Conservation (phyloP, 2,329 filamentous ascomycete genomes). For the Hypoxylon sp. region DNA sequence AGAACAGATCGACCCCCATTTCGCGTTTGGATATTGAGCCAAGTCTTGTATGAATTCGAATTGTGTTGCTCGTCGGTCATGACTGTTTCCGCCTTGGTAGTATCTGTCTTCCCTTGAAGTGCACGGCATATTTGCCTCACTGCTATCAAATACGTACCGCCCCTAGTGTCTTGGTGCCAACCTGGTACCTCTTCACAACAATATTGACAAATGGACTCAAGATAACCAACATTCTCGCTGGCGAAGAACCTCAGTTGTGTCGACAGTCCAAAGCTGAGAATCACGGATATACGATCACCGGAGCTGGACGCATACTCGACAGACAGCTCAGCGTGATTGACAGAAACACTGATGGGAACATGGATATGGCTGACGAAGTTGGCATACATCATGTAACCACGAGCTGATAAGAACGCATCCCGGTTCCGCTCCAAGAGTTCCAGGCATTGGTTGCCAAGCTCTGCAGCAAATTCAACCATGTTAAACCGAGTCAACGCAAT, state of each 20-base stretch:
- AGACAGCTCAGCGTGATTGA: slow-evolving; percentile 73
- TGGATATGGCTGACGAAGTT: slow-evolving; percentile 79
- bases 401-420: slow-evolving; percentile 74
- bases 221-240: slow-evolving; percentile 75
- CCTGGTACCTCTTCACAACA: slow-evolving; percentile 80
- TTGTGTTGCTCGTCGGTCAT: slow-evolving; percentile 78
- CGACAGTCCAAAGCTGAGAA: slow-evolving; percentile 77
- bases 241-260: slow-evolving; percentile 77
- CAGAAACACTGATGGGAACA: slow-evolving; percentile 69
- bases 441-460: slow-evolving; percentile 73
- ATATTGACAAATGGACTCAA: slow-evolving; percentile 78
- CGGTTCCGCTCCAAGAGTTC: slow-evolving; percentile 73
- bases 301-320: slow-evolving; percentile 75
- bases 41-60: slow-evolving; percentile 69
- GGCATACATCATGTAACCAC: slow-evolving; percentile 77
- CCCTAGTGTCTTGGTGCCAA: slow-evolving; percentile 78
- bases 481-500: slow-evolving; percentile 78
- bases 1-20: slow-evolving; percentile 75
- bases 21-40: slow-evolving; percentile 64
- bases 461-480: slow-evolving; percentile 75
- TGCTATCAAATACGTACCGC: slow-evolving; percentile 76
- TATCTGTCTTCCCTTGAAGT: slow-evolving; percentile 78
- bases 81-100: slow-evolving; percentile 64
- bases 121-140: slow-evolving; percentile 76
- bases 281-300: slow-evolving; percentile 78